Percentiles rank a stretch among this genome's conserved stretches.
phyloP scores from a whole-genome alignment of 2,329 filamentous ascomycete genomes.

The Pezicula rhizophila region DNA sequence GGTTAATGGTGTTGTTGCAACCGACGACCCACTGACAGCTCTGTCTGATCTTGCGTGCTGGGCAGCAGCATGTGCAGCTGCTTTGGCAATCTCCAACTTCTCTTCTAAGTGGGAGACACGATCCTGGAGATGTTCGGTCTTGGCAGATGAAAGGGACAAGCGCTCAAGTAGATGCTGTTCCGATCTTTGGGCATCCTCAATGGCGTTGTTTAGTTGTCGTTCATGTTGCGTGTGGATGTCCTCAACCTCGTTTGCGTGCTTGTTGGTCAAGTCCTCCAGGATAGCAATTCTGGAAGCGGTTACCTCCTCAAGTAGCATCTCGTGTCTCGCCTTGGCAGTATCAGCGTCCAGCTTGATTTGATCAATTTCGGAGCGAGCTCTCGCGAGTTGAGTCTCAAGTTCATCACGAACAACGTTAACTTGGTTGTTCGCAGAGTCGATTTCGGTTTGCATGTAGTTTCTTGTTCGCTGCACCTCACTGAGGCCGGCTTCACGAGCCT shows the following conservation, averaged over 20 bases:
- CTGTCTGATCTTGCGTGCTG: conserved; percentile 57
- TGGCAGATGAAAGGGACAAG: conserved; percentile 75
- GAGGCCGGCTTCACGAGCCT: conserved; percentile 73
- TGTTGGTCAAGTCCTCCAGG: conserved; percentile 44
- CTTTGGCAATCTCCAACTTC: conserved; percentile 82
- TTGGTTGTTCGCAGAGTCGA: conserved; percentile 79
- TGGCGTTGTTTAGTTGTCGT: conserved; percentile 63
- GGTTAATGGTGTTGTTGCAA: too few species aligned
- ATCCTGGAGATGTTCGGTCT: conserved; percentile 79
- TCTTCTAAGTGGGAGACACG: conserved; percentile 81
- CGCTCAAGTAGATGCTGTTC: conserved; percentile 78
- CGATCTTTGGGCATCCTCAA: conserved; percentile 75
- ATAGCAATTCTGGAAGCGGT: conserved; percentile 59
- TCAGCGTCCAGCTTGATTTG: conserved; percentile 73
- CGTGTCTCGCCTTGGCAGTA: conserved; percentile 71
- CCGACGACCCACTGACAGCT: neutral
- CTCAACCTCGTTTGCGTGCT: conserved; percentile 64
- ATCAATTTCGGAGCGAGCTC: conserved; percentile 70
- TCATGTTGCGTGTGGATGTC: conserved; percentile 72
- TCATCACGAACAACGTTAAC: conserved; percentile 78
- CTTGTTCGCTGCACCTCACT: conserved; percentile 77
- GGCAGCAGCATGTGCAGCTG: conserved; percentile 77
- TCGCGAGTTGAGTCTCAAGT: conserved; percentile 71
- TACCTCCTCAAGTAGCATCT: conserved; percentile 79
- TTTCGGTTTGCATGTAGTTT: conserved; percentile 70